A percentile compares a stretch with the other conserved stretches of the same genome.
These are phyloP conservation scores for Apiospora aurea DNA, from an alignment of 2,329 filamentous ascomycete species.

Conservation along the genomic window DNA sequence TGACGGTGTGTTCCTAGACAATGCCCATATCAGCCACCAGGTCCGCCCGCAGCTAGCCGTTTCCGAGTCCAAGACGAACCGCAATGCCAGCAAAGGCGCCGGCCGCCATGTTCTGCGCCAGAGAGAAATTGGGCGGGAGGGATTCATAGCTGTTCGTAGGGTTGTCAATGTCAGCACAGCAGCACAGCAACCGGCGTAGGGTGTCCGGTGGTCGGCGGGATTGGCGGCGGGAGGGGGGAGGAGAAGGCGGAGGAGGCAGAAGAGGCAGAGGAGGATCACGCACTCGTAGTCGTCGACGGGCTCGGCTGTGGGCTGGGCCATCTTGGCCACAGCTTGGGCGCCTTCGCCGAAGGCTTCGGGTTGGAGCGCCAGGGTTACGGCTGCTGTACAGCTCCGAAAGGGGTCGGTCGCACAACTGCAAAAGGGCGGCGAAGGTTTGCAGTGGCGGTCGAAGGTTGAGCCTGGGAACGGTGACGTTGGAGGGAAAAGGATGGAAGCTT, in stretches of 20 bases:
- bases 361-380: slow-evolving; percentile 70
- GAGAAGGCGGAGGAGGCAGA: background rate
- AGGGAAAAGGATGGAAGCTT: background rate
- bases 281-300: slow-evolving; percentile 72
- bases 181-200: slow-evolving; percentile 18
- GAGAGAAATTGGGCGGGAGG: slow-evolving; percentile 91
- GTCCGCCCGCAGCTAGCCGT: background rate
- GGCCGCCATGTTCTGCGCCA: slow-evolving; percentile 92
- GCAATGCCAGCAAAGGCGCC: slow-evolving; percentile 97
- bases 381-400: slow-evolving; percentile 29
- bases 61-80: slow-evolving; percentile 58
- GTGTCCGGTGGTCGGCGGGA: background rate
- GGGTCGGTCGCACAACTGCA: slow-evolving; percentile 24
- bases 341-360: slow-evolving; percentile 67
- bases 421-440: slow-evolving; percentile 24
- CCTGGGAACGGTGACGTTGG: slow-evolving; percentile 8
- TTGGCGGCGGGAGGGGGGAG: background rate
- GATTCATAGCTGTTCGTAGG: slow-evolving; percentile 76
- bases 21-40: slow-evolving; percentile 32
- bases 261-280: slow-evolving; percentile 40
- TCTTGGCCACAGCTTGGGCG: slow-evolving; percentile 71
- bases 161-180: slow-evolving; percentile 30
- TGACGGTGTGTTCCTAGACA: slow-evolving; percentile 90
- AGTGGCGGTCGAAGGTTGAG: slow-evolving; percentile 11
- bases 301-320: slow-evolving; percentile 73